These are phyloP conservation scores for Aurantiochytrium sp. DNA, from an alignment of 108 stramenopile genomes.

Conservation along the genomic window DNA sequence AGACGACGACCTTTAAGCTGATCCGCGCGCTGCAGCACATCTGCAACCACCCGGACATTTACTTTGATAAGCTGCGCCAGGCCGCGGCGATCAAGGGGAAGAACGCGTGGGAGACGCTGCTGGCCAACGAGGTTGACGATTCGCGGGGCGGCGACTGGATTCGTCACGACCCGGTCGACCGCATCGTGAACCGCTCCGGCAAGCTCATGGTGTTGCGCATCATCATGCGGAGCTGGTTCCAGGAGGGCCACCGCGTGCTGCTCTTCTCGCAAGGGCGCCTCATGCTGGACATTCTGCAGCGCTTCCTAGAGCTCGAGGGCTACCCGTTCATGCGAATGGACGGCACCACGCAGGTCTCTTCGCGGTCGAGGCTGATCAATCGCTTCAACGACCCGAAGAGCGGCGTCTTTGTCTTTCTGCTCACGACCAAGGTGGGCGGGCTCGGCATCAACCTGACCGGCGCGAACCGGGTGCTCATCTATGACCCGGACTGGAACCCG, in stretches of 20 bases:
- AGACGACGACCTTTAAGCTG: conserved; percentile 59
- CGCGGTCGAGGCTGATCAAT: conserved; percentile 80
- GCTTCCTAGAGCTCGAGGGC: conserved; percentile 60
- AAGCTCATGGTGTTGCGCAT: conserved; percentile 86
- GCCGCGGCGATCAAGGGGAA: neutral
- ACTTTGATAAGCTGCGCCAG: conserved; percentile 24
- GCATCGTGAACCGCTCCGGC: conserved; percentile 71
- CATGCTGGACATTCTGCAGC: conserved; percentile 88
- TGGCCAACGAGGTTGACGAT: neutral
- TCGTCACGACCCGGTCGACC: neutral
- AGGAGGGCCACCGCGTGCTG: conserved; percentile 86
- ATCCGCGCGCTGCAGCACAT: conserved; percentile 84
- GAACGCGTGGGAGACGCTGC: neutral
- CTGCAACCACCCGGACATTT: conserved; percentile 92
- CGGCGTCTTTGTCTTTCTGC: conserved; percentile 78
- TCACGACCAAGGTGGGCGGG: conserved; percentile 94
- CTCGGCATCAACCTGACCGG: conserved; percentile 74
- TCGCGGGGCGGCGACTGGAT: neutral
- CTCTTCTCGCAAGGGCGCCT: conserved; percentile 89
- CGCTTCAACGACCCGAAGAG: conserved; percentile 74
- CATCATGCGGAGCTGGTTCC: conserved; percentile 83
- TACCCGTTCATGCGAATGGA: conserved; percentile 84
- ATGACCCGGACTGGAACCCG: conserved; percentile 95
- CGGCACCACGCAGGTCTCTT: conserved; percentile 81
- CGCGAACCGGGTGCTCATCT: conserved; percentile 64